Evolutionary conservation across 208 protist genomes (phyloP).

Genomic region (Trypanosomatidae sp.): DNA sequence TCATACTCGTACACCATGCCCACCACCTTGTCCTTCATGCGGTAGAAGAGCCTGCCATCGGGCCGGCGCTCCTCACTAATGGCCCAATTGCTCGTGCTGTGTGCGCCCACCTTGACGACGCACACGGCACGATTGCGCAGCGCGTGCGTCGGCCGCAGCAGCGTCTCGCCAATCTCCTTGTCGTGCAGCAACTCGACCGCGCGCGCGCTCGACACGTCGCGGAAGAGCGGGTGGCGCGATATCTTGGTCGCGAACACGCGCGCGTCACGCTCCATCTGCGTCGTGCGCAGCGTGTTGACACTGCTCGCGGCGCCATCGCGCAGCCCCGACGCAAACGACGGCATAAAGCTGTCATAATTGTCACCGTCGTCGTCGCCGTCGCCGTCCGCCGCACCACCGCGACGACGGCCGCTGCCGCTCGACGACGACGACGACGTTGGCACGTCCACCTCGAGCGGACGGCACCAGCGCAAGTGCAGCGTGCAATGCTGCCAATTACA

Average conservation of each 20-base stretch:
- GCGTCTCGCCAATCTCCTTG: conserved; percentile 68
- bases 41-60: conserved; percentile 57
- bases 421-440: too few relatives aligned
- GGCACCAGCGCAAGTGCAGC: conserved; percentile 62
- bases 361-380: conserved; percentile 1
- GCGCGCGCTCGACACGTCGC: conserved; percentile 27
- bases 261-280: conserved; percentile 26
- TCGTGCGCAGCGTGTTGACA: conserved; percentile 49
- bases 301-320: conserved; percentile 29
- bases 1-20: conserved; percentile 31
- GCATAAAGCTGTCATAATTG: conserved; percentile 1
- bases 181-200: conserved; percentile 44
- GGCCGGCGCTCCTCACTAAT: conserved; percentile 51
- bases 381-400: background rate
- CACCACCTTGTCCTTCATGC: conserved; percentile 35
- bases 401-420: background rate
- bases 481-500: conserved; percentile 62
- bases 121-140: conserved; percentile 30
- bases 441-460: conserved; percentile 22
- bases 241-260: conserved; percentile 67
- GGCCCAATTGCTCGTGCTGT: conserved; percentile 48
- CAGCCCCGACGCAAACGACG: conserved; percentile 18
- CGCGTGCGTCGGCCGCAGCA: conserved; percentile 37
- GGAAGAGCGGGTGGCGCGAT: conserved; percentile 64
- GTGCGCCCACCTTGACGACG: conserved; percentile 59